A percentile compares a stretch with the other conserved stretches of the same genome.
These are phyloP conservation scores for Hordeum vulgare DNA, from an alignment of 176 grass and related monocot species.

Conservation along the genomic window MorexV3_pseudomolecules_assembly NC_058519.1:593755597-593756096, in stretches of 20 bases:
- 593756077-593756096: not conserved
- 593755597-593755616: conserved; percentile 48
- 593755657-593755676: conserved; percentile 83
- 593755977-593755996: conserved; percentile 2
- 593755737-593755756: conserved; percentile 60
- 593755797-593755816: not conserved
- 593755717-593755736: conserved; percentile 89
- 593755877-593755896: conserved; percentile 78
- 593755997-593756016: not conserved
- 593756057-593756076: not conserved
- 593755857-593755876: conserved; percentile 31
- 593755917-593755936: conserved; percentile 25
- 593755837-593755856: not conserved
- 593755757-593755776: conserved; percentile 43
- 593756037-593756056: not conserved
- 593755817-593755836: not conserved
- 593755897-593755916: conserved; percentile 40
- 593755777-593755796: conserved; percentile 27
- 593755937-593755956: conserved; percentile 47
- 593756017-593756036: not conserved
- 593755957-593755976: conserved; percentile 10
- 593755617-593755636: conserved; percentile 64
- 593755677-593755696: conserved; percentile 88
- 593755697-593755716: conserved; percentile 88
- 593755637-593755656: conserved; percentile 67